Evolutionary conservation across 1,284 basidiomycete genomes (phyloP).

Genomic region (Amylostereum areolatum): DNA sequence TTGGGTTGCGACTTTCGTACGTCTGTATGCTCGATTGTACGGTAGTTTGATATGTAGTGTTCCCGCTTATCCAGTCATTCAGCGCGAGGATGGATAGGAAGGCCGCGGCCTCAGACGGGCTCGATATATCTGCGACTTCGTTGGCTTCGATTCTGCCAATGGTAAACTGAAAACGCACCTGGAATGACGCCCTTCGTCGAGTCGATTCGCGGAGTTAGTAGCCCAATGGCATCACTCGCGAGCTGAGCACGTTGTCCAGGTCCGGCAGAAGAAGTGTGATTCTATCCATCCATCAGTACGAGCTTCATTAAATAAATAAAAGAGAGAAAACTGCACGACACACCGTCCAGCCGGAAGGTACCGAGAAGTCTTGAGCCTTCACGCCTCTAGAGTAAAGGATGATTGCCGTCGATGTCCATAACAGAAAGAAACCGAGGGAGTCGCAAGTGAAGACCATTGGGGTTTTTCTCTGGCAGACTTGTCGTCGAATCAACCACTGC

Average conservation of each 20-base stretch:
- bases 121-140: background rate
- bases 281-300: background rate
- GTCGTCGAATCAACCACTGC: no score
- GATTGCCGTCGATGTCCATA: no score
- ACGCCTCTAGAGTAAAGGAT: background rate
- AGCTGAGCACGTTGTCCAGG: background rate
- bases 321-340: background rate
- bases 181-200: background rate
- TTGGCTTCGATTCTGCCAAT: background rate
- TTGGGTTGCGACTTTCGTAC: background rate
- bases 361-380: background rate
- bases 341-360: background rate
- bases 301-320: background rate
- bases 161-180: background rate
- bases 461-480: no score
- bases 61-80: background rate
- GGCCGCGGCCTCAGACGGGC: background rate
- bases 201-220: background rate
- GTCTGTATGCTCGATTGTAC: background rate
- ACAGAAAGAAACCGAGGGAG: no score
- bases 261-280: background rate
- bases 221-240: background rate
- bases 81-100: background rate
- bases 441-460: no score
- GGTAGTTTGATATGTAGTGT: background rate